Conservation (phyloP, 2,329 filamentous ascomycete species). For the Fusarium odoratissimum region DNA sequence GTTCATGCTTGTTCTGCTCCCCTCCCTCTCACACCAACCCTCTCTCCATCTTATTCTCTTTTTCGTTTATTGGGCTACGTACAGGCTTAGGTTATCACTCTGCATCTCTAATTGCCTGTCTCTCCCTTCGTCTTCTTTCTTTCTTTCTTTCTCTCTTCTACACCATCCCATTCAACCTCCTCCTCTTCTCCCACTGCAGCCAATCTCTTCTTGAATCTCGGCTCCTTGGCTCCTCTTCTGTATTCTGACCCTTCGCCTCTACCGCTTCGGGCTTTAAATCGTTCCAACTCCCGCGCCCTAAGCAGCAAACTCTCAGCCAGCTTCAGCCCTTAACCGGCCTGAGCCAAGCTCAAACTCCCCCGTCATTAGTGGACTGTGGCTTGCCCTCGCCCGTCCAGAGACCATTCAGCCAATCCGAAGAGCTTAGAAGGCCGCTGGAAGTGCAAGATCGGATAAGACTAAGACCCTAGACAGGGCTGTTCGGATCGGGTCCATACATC, state of each 20-base stretch:
- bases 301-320: constrained; percentile 30
- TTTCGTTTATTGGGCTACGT: constrained; percentile 29
- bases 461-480: constrained; percentile 30
- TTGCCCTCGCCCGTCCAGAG: constrained; percentile 16
- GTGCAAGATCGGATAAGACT: constrained; percentile 30
- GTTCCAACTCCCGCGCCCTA: constrained; percentile 31
- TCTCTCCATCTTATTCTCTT: constrained; percentile 16
- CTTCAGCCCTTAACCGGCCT: constrained; percentile 4
- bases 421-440: constrained; percentile 17
- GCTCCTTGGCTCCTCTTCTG: constrained; percentile 19
- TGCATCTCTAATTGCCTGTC: constrained; percentile 6
- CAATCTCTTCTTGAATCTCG: constrained; percentile 24
- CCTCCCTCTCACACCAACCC: constrained; percentile 14
- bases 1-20: constrained; percentile 18
- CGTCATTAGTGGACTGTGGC: constrained; percentile 30
- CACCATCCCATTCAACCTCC: background rate
- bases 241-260: background rate
- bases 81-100: constrained; percentile 8
- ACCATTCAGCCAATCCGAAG: constrained; percentile 3
- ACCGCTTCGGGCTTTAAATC: constrained; percentile 26
- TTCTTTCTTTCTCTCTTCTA: constrained; percentile 12
- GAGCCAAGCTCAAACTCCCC: constrained; percentile 23
- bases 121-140: constrained; percentile 7
- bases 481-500: constrained; percentile 6
- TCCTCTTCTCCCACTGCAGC: background rate